Evolutionary conservation across 2,329 filamentous ascomycete genomes (phyloP), one percentile per base, ranked within the genome.

Genomic region (Aspergillus jensenii): DNA sequence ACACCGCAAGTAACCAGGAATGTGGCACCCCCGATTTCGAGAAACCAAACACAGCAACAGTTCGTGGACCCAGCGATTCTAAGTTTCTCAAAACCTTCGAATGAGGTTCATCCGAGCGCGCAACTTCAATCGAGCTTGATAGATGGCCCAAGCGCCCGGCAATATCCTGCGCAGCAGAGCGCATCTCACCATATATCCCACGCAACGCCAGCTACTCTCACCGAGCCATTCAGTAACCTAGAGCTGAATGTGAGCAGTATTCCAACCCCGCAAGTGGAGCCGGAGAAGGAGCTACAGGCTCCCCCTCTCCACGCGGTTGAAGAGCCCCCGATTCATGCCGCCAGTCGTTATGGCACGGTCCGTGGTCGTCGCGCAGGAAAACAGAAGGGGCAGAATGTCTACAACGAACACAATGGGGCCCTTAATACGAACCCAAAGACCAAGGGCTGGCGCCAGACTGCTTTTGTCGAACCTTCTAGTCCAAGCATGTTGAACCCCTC

Each of bases 21-120:
- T 19, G 8, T 55, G 33, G 52, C 52, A 47, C 59, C 57, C 14
- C 51, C 59, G 37, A 52, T 63, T 31, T 23, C 45, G 59, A 65
- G 52, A 72, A 77, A 62, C 65, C 77, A 68, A 33, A 59, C 65
- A n/a, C 68, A 67, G 35, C 70, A 79, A 31, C 67, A 79, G 0
- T 91, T 95, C 67, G 82, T 88, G n/a, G 91, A 96, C 67, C 91
- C 91, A 11, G 91, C 91, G 3, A 96, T 96, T 55, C 71, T 96
- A 46, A 92, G 90, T 69, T 84, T 90, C 70, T 74, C 78, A 9
- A 75, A 72, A 59, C 68, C 71, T 37, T 47, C 61, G 51, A 49
- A 55, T 47, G 57, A 62, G 54, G 33, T 47, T 41, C 47, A 31
- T 44, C 45, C 60, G 17, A 46, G 51, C 47, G 33, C 58, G 21